Conservation (phyloP, 2,329 filamentous ascomycete species). For the Ophiosphaerella narmari region DNA sequence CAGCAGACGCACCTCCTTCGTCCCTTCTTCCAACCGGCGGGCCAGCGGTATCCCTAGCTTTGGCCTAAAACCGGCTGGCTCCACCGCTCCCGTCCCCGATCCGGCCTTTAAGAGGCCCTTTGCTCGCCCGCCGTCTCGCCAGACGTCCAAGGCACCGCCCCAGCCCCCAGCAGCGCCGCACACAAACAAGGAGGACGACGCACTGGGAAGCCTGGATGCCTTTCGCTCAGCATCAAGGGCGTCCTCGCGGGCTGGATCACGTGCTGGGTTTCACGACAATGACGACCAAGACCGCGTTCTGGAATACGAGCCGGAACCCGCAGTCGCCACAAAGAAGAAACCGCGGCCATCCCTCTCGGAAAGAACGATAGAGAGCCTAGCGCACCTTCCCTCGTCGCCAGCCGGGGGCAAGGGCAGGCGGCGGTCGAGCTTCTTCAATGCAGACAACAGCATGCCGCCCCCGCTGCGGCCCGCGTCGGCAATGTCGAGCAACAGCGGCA, state of each 20-base stretch:
- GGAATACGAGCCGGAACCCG: constrained; percentile 19
- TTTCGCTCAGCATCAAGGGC: constrained; percentile 50
- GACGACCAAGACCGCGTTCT: constrained; percentile 27
- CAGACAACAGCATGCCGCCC: constrained; percentile 64
- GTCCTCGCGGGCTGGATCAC: constrained; percentile 46
- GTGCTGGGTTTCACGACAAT: constrained; percentile 38
- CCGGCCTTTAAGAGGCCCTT: constrained; percentile 46
- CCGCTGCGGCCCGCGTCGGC: constrained; percentile 67
- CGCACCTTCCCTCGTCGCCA: constrained; percentile 78
- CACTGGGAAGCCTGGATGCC: constrained; percentile 48
- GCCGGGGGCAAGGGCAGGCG: constrained; percentile 60
- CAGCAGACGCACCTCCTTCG: constrained; percentile 25
- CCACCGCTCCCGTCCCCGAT: constrained; percentile 14
- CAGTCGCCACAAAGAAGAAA: constrained; percentile 39
- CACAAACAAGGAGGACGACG: constrained; percentile 40
- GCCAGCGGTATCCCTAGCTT: constrained; percentile 25
- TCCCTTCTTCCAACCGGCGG: constrained; percentile 28
- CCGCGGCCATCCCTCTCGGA: constrained; percentile 71
- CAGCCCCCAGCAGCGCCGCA: constrained; percentile 16
- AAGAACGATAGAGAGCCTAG: constrained; percentile 82
- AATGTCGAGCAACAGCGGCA: constrained; percentile 57
- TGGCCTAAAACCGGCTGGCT: constrained; percentile 2
- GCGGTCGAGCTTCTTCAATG: constrained; percentile 73
- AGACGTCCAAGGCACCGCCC: constrained; percentile 23
- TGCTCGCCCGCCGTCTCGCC: constrained; percentile 41